Evolutionary conservation across 139 green algal species (phyloP).

Genomic region (Coelastrella sp.): DNA sequence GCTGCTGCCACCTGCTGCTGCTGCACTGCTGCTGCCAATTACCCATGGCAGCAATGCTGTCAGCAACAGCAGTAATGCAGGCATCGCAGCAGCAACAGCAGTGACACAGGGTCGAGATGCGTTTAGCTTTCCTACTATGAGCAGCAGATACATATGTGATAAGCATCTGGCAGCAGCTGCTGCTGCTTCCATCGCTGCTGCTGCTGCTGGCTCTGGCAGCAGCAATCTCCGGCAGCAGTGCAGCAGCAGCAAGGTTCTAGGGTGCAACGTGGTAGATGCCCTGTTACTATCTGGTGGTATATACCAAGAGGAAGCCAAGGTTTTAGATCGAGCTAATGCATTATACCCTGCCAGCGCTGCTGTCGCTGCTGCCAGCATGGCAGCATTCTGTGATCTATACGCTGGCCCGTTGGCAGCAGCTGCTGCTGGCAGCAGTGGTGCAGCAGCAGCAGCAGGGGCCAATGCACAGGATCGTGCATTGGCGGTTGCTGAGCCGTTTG

Average conservation of each 20-base stretch:
- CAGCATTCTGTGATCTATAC: background rate
- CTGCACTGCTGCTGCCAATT: slow-evolving; percentile 16
- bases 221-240: background rate
- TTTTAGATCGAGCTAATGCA: background rate
- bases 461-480: background rate
- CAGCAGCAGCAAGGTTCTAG: background rate
- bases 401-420: background rate
- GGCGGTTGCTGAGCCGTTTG: background rate
- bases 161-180: background rate
- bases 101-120: background rate
- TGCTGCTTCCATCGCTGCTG: background rate
- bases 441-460: background rate
- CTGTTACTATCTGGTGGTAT: background rate
- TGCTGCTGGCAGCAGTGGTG: background rate
- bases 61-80: background rate
- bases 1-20: slow-evolving; percentile 3
- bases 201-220: background rate
- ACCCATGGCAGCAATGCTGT: background rate
- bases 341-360: background rate
- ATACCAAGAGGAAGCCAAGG: background rate
- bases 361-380: background rate
- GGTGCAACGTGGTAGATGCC: background rate
- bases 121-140: background rate
- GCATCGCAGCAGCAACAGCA: background rate
- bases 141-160: background rate